Percentiles rank a stretch among this genome's conserved stretches.
Conservation (phyloP, 306 rosid species). For the Dryas drummondii region DNA sequence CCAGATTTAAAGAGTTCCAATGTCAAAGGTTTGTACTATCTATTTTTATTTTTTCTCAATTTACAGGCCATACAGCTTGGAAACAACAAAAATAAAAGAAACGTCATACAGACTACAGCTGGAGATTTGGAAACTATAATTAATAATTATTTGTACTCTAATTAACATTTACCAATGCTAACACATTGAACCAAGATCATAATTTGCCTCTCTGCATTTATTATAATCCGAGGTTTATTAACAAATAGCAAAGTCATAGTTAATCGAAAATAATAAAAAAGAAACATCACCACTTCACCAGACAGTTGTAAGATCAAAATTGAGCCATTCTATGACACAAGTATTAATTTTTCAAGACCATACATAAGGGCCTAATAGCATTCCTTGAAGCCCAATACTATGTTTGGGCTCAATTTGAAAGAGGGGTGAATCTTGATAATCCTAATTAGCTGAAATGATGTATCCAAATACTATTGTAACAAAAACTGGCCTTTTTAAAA, state of each 20-base stretch:
- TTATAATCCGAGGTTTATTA: not conserved
- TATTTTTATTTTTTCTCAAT: not conserved
- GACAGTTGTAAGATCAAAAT: not conserved
- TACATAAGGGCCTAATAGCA: too few relatives aligned
- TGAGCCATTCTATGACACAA: not conserved
- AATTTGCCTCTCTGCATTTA: constrained; percentile 20
- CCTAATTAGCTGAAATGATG: not conserved
- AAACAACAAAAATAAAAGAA: constrained; percentile 19
- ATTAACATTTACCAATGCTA: constrained; percentile 9
- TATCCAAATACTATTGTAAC: too few relatives aligned
- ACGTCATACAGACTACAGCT: constrained; percentile 39
- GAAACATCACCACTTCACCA: not conserved
- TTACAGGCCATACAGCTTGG: constrained; percentile 26
- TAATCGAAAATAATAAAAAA: not conserved
- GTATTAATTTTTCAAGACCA: not conserved
- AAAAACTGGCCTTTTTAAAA: too few relatives aligned
- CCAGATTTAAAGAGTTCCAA: not conserved
- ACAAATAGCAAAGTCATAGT: not conserved
- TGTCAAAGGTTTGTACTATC: too few relatives aligned
- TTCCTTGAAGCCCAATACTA: not conserved
- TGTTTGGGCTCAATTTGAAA: not conserved
- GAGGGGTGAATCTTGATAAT: too few relatives aligned
- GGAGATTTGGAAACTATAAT: constrained; percentile 35
- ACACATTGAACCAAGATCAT: constrained; percentile 22
- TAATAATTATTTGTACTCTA: constrained; percentile 26